Evolutionary conservation across 768 basidiomycete genomes (phyloP).

Genomic region (Podaxis carcinomalis): DNA sequence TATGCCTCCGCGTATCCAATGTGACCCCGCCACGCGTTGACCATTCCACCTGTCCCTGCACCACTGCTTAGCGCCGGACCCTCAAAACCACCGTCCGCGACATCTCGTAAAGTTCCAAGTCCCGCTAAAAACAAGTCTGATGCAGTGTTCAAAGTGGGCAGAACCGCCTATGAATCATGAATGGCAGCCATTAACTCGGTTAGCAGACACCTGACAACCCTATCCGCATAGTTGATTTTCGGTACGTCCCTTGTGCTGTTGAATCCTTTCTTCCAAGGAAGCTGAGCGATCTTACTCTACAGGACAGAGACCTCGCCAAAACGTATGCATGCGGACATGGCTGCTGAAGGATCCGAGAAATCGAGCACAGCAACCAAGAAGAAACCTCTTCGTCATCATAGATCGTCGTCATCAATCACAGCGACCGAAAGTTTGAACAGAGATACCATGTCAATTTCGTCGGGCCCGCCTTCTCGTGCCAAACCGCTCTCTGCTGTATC

Average conservation of each 20-base stretch:
- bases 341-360: neutral
- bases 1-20: neutral
- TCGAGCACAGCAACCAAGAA: neutral
- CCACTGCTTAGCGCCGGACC: neutral
- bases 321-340: neutral
- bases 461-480: neutral
- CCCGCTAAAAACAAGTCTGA: neutral
- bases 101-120: neutral
- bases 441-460: neutral
- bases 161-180: neutral
- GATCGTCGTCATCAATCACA: constrained; percentile 1
- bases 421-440: neutral
- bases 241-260: neutral
- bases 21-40: neutral
- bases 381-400: neutral
- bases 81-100: neutral
- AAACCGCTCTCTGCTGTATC: neutral
- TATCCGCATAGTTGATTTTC: constrained; percentile 9
- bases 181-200: neutral
- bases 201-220: constrained; percentile 6
- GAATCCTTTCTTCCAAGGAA: neutral
- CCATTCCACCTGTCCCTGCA: neutral
- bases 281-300: neutral
- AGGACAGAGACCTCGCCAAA: constrained; percentile 10
- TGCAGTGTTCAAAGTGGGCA: constrained; percentile 2